A percentile compares a stretch with the other conserved stretches of the same genome.
These are phyloP conservation scores for Euphrasia arctica DNA, from an alignment of 305 asterid species.

Conservation along the genomic window DNA sequence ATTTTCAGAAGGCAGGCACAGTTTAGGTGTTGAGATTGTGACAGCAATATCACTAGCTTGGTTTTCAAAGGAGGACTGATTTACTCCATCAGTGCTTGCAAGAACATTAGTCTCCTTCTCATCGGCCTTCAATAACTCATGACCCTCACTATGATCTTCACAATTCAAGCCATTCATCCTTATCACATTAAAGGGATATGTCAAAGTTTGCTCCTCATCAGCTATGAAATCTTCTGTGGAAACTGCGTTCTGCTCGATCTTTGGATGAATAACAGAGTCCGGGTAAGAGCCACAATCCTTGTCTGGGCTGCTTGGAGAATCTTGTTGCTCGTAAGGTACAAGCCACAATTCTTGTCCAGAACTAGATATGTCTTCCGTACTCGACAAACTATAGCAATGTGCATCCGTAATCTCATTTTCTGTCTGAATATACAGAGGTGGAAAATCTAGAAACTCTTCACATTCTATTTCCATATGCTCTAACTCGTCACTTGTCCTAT, in stretches of 20 bases:
- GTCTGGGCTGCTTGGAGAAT: conserved; percentile 27
- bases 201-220: conserved; percentile 35
- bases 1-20: conserved; percentile 56
- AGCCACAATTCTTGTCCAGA: conserved; percentile 7
- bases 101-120: conserved; percentile 33
- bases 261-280: conserved; percentile 23
- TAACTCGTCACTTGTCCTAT: conserved; percentile 29
- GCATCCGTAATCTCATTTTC: conserved; percentile 29
- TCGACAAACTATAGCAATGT: background rate
- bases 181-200: conserved; percentile 27
- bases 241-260: conserved; percentile 31
- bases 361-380: background rate
- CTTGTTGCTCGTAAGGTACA: conserved; percentile 33
- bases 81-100: conserved; percentile 30
- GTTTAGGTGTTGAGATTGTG: conserved; percentile 32
- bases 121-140: conserved; percentile 27
- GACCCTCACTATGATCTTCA: conserved; percentile 29
- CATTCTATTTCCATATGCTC: conserved; percentile 30
- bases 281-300: conserved; percentile 26
- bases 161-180: conserved; percentile 26
- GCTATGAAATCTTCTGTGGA: conserved; percentile 26
- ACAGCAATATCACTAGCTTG: conserved; percentile 34
- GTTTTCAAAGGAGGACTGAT: conserved; percentile 28
- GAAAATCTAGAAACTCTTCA: conserved; percentile 30
- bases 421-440: conserved; percentile 31